Conservation (phyloP, 1,139 yeast species). For the Sugiyamaella pinicola region DNA sequence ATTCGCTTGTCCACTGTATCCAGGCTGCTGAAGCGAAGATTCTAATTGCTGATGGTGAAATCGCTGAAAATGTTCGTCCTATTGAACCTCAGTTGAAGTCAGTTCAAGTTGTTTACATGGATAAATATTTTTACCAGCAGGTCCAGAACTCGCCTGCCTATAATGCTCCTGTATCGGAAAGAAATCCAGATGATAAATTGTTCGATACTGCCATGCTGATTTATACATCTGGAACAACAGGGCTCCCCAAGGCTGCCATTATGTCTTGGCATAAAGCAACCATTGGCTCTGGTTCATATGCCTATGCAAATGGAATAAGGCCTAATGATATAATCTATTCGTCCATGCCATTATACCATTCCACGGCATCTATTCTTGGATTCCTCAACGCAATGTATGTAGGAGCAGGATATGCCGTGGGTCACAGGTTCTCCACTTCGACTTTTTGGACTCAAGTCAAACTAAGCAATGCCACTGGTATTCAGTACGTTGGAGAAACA, state of each 20-base stretch:
- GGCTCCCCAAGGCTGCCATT: slow-evolving; percentile 91
- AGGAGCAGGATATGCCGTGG: slow-evolving; percentile 74
- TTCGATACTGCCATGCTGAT: slow-evolving; percentile 68
- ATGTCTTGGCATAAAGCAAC: slow-evolving; percentile 87
- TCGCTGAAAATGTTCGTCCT: slow-evolving; percentile 56
- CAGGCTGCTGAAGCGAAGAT: slow-evolving; percentile 65
- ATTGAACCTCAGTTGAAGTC: slow-evolving; percentile 51
- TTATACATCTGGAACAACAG: slow-evolving; percentile 95
- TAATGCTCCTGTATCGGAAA: slow-evolving; percentile 44
- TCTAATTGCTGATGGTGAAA: slow-evolving; percentile 75
- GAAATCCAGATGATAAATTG: slow-evolving; percentile 34
- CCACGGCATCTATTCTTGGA: slow-evolving; percentile 90
- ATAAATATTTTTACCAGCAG: slow-evolving; percentile 49
- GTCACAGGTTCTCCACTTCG: slow-evolving; percentile 80
- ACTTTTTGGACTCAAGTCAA: slow-evolving; percentile 91
- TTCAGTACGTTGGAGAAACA: slow-evolving; percentile 95
- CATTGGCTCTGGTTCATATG: slow-evolving; percentile 71
- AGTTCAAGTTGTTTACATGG: slow-evolving; percentile 52
- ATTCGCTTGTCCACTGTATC: slow-evolving; percentile 79
- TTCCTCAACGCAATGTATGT: slow-evolving; percentile 66
- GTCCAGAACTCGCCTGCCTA: slow-evolving; percentile 49
- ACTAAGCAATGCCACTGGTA: slow-evolving; percentile 68
- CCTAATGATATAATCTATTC: slow-evolving; percentile 67
- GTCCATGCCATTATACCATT: slow-evolving; percentile 95
- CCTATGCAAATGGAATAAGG: slow-evolving; percentile 65